These are phyloP conservation scores for Penicillium sp. DNA, from an alignment of 2,329 filamentous ascomycete species.

Conservation along the genomic window DNA sequence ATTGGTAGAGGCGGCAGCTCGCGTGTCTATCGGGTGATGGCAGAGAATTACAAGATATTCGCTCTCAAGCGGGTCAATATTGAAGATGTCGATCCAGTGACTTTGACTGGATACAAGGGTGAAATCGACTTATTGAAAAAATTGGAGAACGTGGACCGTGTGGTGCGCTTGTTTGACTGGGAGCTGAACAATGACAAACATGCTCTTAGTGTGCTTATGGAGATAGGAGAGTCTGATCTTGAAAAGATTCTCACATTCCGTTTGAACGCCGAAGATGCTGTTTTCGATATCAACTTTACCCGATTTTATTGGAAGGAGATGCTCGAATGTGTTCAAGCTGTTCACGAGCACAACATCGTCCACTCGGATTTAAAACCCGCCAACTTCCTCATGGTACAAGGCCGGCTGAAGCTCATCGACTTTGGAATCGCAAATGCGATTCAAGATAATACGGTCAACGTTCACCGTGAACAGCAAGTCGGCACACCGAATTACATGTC, in stretches of 20 bases:
- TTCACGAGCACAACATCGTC: constrained; percentile 87
- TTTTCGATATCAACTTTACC: constrained; percentile 84
- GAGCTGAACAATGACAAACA: constrained; percentile 93
- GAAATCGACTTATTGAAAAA: constrained; percentile 89
- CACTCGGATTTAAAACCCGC: constrained; percentile 96
- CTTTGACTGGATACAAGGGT: constrained; percentile 84
- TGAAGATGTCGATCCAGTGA: constrained; percentile 80
- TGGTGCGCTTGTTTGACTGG: constrained; percentile 86
- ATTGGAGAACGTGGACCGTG: constrained; percentile 78
- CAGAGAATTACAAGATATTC: constrained; percentile 93
- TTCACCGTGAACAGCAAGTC: constrained; percentile 91
- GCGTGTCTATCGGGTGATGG: constrained; percentile 94
- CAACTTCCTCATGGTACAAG: constrained; percentile 91
- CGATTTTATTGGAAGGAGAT: constrained; percentile 99
- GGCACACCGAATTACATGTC: constrained; percentile 99
- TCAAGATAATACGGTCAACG: constrained; percentile 94
- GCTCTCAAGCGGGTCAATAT: constrained; percentile 90
- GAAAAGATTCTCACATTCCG: constrained; percentile 77
- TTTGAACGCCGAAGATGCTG: constrained; percentile 67
- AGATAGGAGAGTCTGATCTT: constrained; percentile 92
- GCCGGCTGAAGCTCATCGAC: constrained; percentile 91
- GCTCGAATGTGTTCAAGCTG: constrained; percentile 88
- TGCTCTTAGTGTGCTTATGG: constrained; percentile 88
- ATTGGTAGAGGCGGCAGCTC: constrained; percentile 90
- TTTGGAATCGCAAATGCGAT: constrained; percentile 99